Base-by-base conservation (phyloP, 2,329 filamentous ascomycete species). In the Fonsecaea pedrosoi region DNA sequence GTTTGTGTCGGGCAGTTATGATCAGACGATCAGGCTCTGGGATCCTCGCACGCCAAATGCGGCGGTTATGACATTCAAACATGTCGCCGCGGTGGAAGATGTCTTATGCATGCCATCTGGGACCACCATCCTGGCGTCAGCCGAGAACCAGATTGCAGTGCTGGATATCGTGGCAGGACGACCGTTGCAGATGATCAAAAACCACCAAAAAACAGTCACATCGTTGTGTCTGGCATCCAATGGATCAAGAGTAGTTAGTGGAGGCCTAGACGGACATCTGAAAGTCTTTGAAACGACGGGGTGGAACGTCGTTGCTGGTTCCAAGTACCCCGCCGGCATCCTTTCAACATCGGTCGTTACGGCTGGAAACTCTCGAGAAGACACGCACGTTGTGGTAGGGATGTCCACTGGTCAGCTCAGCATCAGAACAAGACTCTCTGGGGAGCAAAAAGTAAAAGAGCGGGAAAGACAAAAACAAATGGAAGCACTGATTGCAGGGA, bases 131-230 rank as follows among this genome's bases (percentile, higher is more conserved):
- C 85, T 97, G 38, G 93, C 93, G 12, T 88, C 94, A 2, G 89
- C 93, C 18, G 94, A 92, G 65, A 96, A 92, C 75, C 87, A 91
- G 69, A 92, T 99, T 74, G 93, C 91, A 5, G 92, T 99, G 10
- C 85, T 99, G 69, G 95, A 99, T 77, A 86, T 99, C 54, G 90
- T 98, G 15, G 94, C 94, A 58, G 95, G 92, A 32, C 92, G 92
- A 75, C 93, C 94, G 4, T 83, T 97, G 65, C 90, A 93, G 73
- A 84, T 96, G 75, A 89, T 99, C 70, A 90, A 89, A 73, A 98
- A 96, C 77, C 95, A 99, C 79, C 95, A 99, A 77, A 99, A 98
- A 87, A 97, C 95, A 0, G 94, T 99, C 67, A 98, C 95, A 0
- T 89, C 91, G 7, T 85, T 99, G 62, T 89, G 90, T 60, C 82